Evolutionary conservation across 2,329 filamentous ascomycete genomes (phyloP), one percentile per base, ranked within the genome.

Genomic region (Elsinoe batatas): DNA sequence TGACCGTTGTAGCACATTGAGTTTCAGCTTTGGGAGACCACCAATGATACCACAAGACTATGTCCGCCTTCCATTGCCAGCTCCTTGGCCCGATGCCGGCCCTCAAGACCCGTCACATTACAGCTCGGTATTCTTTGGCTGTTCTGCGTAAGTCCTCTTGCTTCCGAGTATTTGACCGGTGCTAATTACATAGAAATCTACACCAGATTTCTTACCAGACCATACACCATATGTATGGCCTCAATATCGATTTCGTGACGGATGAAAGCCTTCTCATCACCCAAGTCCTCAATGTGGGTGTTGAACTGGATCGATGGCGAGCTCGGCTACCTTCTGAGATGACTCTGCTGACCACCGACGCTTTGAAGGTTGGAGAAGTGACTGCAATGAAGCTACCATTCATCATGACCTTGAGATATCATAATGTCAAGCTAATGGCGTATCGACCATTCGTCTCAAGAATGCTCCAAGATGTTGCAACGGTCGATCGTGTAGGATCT

Each of bases 11-110:
- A 49, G 47, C 5, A 51, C 47, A 10, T 15, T 37, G 44, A 76
- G 76, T 59, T 77, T 79, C 72, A 78, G 75, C 0, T 76, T 78
- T 58, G 76, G 76, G 1, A 67, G 77, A 0, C 77, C 76, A 0
- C 64, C 69, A 0, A 65, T 71, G 0, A 77, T 79, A 15, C 72
- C 74, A 1, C 69, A 76, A 3, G 67, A 67, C 35, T 74, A 75
- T 37, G 64, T 77, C 37, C 67, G 67, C 51, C 60, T 74, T 1
- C 65, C 70, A 15, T 58, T 74, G 7, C 47, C 47, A 11, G 8
- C 17, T n/a, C 32, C 20, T 11, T 51, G 47, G 47, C 47, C 47
- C 20, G 11, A 11, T 17, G 12, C n/a, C 20, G n/a, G 12, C 11
- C 12, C 15, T 22, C 20, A 6, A 44, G 20, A 17, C 5, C 12